Evolutionary conservation across 2,329 filamentous ascomycete genomes (phyloP), one percentile per base, ranked within the genome.

Genomic region (Thermomyces lanuginosus): DNA sequence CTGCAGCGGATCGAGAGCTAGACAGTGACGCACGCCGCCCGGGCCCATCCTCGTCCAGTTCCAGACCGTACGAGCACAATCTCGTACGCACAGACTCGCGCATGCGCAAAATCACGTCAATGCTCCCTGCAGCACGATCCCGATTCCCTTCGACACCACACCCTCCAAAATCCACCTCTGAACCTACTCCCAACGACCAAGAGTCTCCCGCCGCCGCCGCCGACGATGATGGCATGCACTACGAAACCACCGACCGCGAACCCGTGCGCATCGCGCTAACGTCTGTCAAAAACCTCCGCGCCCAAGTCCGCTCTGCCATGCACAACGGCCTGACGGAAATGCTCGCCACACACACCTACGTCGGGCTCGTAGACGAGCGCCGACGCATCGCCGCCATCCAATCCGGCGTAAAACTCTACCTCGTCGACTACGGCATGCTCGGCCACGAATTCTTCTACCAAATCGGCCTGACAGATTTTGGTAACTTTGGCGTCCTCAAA

Each of bases 361-460:
- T 98, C 24, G 89, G 89, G 2, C 64, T 98, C 14, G 81, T 95
- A 1, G 89, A 98, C 44, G 78, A 86, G 43, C 69, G 66, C 21
- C 75, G 82, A 26, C 78, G 89, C 7, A 69, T 98, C 8, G 84
- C 75, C n/a, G 83, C 89, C 9, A 78, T 98, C 19, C 89, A 98
- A 54, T 75, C 80, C 18, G 89, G 86, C 8, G 77, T 95, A 6
- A 92, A 84, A 47, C 66, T 98, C 5, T 93, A 79, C 49, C 68
- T 98, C 12, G 65, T 98, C 27, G 89, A 98, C 52, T 98, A 98
- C 45, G 89, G 83, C 7, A 73, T 86, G 47, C 60, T 79, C 1
- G 79, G 72, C 48, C 78, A 73, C 35, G 86, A 95, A 42, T 91
- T 86, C 49, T 91, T 95, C 50, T 98, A 98, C 56, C 89, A 98